These are phyloP conservation scores for Zygosaccharomyces lentus DNA, from an alignment of 805 yeast genomes.

Conservation along the genomic window DNA sequence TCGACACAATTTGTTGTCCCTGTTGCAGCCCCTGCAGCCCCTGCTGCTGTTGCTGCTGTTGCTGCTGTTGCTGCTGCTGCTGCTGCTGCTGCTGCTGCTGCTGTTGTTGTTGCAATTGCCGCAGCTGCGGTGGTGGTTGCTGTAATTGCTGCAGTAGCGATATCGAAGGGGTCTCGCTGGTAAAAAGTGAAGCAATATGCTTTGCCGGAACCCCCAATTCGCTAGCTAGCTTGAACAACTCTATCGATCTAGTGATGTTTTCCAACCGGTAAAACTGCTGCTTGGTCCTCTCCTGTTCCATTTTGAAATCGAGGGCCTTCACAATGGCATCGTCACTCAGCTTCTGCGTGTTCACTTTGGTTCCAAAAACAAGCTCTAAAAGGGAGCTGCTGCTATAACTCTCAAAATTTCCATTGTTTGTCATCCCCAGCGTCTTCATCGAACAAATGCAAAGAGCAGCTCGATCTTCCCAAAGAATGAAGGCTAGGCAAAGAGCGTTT, in stretches of 20 bases:
- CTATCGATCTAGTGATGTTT: conserved; percentile 52
- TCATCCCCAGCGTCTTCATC: conserved; percentile 4
- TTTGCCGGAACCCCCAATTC: conserved; percentile 59
- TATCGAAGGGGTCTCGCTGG: conserved; percentile 8
- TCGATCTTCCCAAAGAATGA: not conserved
- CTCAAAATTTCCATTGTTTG: not conserved
- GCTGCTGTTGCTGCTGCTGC: conserved; percentile 7
- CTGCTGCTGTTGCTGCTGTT: not conserved
- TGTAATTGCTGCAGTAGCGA: conserved; percentile 3
- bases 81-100: conserved; percentile 8
- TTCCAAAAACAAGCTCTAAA: conserved; percentile 44
- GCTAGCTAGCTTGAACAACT: conserved; percentile 57
- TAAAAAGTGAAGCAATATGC: conserved; percentile 57
- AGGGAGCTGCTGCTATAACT: conserved; percentile 10
- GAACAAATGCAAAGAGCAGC: not conserved
- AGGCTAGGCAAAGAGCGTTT: not conserved
- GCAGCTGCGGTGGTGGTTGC: not conserved
- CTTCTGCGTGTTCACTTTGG: conserved; percentile 45
- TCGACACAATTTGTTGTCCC: not conserved
- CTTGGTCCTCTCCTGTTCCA: conserved; percentile 76
- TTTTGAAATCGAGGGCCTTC: conserved; percentile 53
- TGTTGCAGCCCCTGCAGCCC: conserved; percentile 5
- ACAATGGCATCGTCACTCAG: conserved; percentile 46
- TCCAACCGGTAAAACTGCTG: conserved; percentile 75
- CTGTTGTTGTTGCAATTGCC: not conserved